A percentile compares a stretch with the other conserved stretches of the same genome.
Evolutionary conservation across 495 filamentous ascomycete genomes (phyloP).

Genomic region (Penicillium coprophilum): DNA sequence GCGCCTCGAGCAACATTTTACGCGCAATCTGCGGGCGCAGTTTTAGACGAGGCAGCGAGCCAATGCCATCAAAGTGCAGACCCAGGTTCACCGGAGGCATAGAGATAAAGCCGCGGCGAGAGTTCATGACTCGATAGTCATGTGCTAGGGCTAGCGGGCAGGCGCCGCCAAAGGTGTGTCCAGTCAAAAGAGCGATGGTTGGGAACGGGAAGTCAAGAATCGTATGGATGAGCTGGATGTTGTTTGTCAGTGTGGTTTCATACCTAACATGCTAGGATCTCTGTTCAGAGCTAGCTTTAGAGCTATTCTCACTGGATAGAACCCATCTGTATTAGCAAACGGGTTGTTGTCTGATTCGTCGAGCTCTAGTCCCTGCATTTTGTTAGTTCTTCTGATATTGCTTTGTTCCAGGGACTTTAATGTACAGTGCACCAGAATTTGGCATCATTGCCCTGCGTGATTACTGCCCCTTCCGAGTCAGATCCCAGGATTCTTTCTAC

Average conservation of each 20-base stretch:
- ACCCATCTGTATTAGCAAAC: conserved; percentile 50
- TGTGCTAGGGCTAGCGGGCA: conserved; percentile 49
- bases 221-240: conserved; percentile 42
- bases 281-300: not conserved
- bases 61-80: conserved; percentile 52
- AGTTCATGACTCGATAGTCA: conserved; percentile 55
- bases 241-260: conserved; percentile 2
- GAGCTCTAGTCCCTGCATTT: conserved; percentile 42
- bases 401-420: not conserved
- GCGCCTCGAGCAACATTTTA: conserved; percentile 53
- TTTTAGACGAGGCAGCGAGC: conserved; percentile 47
- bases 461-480: conserved; percentile 45
- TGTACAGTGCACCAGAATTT: conserved; percentile 53
- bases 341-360: conserved; percentile 49
- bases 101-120: conserved; percentile 45
- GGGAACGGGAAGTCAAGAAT: conserved; percentile 53
- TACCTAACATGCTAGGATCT: not conserved
- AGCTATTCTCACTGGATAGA: conserved; percentile 38
- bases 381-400: conserved; percentile 2
- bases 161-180: conserved; percentile 53
- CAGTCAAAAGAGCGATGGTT: conserved; percentile 51
- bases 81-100: conserved; percentile 54
- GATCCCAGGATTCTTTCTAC: conserved; percentile 41
- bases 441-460: conserved; percentile 46
- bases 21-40: conserved; percentile 47